Evolutionary conservation across 179 eudicot genomes (phyloP), one percentile per base, ranked within the genome.

Genomic region (Heliamphora pulchella): DNA sequence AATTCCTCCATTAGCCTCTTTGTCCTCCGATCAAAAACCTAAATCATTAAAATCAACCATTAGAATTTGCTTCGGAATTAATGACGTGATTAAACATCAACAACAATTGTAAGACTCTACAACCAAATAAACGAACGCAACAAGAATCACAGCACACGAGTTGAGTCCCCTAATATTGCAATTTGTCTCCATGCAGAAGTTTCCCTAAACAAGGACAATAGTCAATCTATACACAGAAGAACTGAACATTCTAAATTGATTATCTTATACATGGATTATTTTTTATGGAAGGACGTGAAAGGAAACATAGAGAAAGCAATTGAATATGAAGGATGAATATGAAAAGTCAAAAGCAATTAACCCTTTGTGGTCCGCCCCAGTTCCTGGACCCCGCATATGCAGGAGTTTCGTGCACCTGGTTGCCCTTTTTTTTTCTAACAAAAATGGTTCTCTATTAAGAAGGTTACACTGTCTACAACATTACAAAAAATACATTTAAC

Each of bases 1-100:
- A 91, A 66, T 89, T 95, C 98, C 86, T 95, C 98, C 79, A 93
- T 97, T 77, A 95, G 85, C 88, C 95, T 91, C 85, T 87, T 90
- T 71, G 91, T 81, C 75, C 80, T 82, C 79, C 98, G 91, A 80
- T 93, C 98, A 84, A 84, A 89, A 75, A 95, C 98, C 98, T 95
- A 84, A n/a, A 78, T 46, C 57, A 79, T 58, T 64, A 71, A 78
- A 74, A 62, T 44, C 51, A 82, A 73, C 59, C 51, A 46, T 46
- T 46, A 69, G 59, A 61, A 67, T 22, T 46, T 57, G 53, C 58
- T 2, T 47, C 76, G 20, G 39, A 67, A 47, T 8, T 14, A 55
- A 78, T 48, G 15, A 59, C 13, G 43, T 78, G 80, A 8, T 53
- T 41, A 8, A 20, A 6, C 8, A 55, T 78, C 22, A 78, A 31